Base-by-base conservation (phyloP, 73 alveolate species). In the Uronychia binucleata region DNA sequence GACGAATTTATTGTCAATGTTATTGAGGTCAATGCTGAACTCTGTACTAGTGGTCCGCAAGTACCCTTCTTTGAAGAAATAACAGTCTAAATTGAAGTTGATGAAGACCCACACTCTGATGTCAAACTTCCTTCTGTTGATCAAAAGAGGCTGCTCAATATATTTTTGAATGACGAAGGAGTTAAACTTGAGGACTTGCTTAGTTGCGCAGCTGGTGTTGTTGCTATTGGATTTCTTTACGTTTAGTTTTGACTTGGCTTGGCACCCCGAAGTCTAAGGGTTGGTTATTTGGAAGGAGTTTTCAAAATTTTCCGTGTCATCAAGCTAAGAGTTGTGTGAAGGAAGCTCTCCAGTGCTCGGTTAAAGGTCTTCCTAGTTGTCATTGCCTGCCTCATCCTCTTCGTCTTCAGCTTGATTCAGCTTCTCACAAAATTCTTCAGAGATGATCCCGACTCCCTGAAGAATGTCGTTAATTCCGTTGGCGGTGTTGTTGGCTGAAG, bases 101-200 rank as follows among this genome's bases (percentile, higher is more conserved):
- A 96, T 79, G 57, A 97, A 84, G 32, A 91, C 98, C 99, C 99
- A 97, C 0, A 97, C 92, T 86, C 99, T 87, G 25, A 97, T 87
- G 88, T 97, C 99, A 86, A 97, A 97, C 84, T 97, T 97, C 81
- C 99, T 88, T 31, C 94, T 95, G 57, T 96, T 87, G 89, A 86
- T 93, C 30, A 97, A 90, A 31, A 97, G 85, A 14, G 99, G 99
- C 33, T 78, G 84, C 83, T 97, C 99, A 1, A 97, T 80, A 84
- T 97, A 97, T 91, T 97, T 97, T 91, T 97, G 96, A 0, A 97
- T 93, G 25, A 97, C 19, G 67, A 46, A 46, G n/a, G 67, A 46
- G 67, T 46, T 46, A 19, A 46, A 46, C 67, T 46, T 46, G n/a
- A 46, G 19, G 19, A 46, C 67, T 46, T 46, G 67, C 19, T 46